These are phyloP conservation scores for Carex arenaria DNA, from an alignment of 202 grass and related monocot genomes.

Conservation along the genomic window DNA sequence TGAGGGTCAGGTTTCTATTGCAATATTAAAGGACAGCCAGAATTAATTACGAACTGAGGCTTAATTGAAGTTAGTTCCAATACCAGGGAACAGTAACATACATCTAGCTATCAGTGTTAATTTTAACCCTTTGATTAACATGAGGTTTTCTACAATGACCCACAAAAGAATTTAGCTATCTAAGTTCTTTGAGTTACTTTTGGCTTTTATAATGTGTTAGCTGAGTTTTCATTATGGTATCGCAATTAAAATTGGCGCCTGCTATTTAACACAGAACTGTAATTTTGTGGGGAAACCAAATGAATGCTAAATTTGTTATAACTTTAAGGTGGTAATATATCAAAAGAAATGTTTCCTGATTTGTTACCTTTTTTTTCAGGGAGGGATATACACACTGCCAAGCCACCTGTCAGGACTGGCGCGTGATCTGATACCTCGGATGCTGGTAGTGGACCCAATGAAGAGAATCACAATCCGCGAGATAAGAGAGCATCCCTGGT, in stretches of 20 bases:
- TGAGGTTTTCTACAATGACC: not conserved
- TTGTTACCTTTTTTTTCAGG: constrained; percentile 30
- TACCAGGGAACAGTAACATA: not conserved
- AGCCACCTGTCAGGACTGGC: constrained; percentile 83
- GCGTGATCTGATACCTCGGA: constrained; percentile 87
- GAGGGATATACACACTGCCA: constrained; percentile 93
- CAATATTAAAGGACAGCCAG: not conserved
- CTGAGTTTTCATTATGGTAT: constrained; percentile 1
- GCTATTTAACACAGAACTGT: not conserved
- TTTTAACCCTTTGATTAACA: not conserved
- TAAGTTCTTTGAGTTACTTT: not conserved
- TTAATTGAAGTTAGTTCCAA: not conserved
- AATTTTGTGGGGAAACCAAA: not conserved
- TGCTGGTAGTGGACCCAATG: constrained; percentile 96
- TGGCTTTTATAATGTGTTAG: not conserved
- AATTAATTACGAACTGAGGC: not conserved
- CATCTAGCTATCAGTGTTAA: not conserved
- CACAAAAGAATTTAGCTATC: not conserved
- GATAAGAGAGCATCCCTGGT: constrained; percentile 89
- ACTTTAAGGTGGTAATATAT: not conserved
- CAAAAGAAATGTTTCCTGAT: constrained; percentile 4
- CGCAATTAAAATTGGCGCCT: not conserved
- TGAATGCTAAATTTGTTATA: not conserved
- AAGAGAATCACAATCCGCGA: constrained; percentile 88
- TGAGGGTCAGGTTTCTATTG: not conserved